Evolutionary conservation across 1,139 yeast species (phyloP).

Genomic region (Yamadazyma mexicana): DNA sequence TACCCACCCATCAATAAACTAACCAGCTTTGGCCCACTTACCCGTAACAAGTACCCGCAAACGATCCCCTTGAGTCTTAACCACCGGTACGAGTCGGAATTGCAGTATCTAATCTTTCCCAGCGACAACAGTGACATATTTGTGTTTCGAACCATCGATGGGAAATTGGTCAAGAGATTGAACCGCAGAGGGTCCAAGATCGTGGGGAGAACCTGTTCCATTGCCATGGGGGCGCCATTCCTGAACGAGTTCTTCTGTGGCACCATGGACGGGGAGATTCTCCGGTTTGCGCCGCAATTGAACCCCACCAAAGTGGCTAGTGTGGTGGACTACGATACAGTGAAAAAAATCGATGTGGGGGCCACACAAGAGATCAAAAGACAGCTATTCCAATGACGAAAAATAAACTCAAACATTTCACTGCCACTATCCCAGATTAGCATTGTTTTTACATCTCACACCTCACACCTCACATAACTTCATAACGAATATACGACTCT

Average conservation of each 20-base stretch:
- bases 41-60: slow-evolving; percentile 62
- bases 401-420: too few relatives aligned
- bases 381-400: too few relatives aligned
- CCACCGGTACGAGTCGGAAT: slow-evolving; percentile 46
- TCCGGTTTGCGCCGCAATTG: slow-evolving; percentile 48
- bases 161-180: slow-evolving; percentile 57
- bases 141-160: slow-evolving; percentile 61
- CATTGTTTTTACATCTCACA: too few relatives aligned
- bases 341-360: background rate
- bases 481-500: too few relatives aligned
- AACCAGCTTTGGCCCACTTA: slow-evolving; percentile 76
- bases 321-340: slow-evolving; percentile 9
- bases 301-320: slow-evolving; percentile 19
- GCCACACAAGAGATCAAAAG: background rate
- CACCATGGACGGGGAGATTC: slow-evolving; percentile 58
- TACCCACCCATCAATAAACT: slow-evolving; percentile 58
- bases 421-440: too few relatives aligned
- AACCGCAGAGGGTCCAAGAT: slow-evolving; percentile 35
- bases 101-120: slow-evolving; percentile 65
- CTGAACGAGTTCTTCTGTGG: slow-evolving; percentile 51
- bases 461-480: too few relatives aligned
- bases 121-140: slow-evolving; percentile 80
- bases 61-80: slow-evolving; percentile 46
- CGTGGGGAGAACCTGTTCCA: slow-evolving; percentile 46
- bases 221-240: slow-evolving; percentile 49